Evolutionary conservation across 225 moss, liverwort and hornwort species (phyloP).

Genomic region (Climacium dendroides): DNA sequence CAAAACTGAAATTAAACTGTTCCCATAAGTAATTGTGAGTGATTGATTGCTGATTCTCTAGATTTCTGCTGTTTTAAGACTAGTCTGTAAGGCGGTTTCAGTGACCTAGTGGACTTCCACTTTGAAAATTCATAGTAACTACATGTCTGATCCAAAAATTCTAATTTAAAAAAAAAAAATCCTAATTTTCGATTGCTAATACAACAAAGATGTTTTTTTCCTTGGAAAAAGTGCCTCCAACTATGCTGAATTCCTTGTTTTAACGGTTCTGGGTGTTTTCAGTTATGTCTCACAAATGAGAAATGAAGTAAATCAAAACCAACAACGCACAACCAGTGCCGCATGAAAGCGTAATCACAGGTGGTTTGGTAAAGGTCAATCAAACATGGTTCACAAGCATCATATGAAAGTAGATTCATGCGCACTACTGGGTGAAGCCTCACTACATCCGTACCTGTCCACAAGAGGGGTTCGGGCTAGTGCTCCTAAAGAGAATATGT

Average conservation of each 20-base stretch:
- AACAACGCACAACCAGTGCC: background rate
- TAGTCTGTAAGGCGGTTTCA: background rate
- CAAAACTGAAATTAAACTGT: background rate
- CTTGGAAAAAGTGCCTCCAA: background rate
- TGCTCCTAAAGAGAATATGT: slow-evolving; percentile 79
- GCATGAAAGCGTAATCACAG: background rate
- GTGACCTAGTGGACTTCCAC: background rate
- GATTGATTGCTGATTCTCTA: background rate
- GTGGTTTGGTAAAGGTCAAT: background rate
- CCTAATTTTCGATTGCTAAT: background rate
- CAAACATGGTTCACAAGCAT: background rate
- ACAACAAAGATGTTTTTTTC: too few relatives aligned
- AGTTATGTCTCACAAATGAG: background rate
- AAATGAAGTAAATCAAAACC: background rate
- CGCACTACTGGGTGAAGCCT: background rate
- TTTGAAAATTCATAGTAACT: background rate
- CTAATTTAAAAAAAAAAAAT: too few relatives aligned
- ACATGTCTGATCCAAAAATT: background rate
- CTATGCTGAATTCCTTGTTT: background rate
- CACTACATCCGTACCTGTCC: slow-evolving; percentile 43
- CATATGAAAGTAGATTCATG: background rate
- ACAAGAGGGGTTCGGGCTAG: slow-evolving; percentile 69
- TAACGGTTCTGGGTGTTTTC: too few relatives aligned
- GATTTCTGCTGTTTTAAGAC: background rate
- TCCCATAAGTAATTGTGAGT: background rate